These are phyloP conservation scores for Chlorophyllum brunneum DNA, from an alignment of 768 basidiomycete genomes.

Conservation along the genomic window DNA sequence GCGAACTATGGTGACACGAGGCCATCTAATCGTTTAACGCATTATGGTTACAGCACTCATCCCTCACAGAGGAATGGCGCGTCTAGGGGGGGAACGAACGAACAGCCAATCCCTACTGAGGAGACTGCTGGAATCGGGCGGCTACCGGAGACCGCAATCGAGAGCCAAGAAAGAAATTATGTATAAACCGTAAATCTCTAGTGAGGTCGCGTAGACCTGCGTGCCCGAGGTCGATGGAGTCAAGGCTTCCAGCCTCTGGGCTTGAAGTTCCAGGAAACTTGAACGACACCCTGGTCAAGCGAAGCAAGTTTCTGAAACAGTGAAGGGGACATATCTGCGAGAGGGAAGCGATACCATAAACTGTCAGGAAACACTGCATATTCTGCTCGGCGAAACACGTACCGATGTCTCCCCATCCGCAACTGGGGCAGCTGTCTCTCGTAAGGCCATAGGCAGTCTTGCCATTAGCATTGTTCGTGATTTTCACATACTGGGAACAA, in stretches of 20 bases:
- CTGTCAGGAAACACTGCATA: neutral
- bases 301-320: conserved; percentile 51
- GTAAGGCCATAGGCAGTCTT: conserved; percentile 44
- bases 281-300: conserved; percentile 46
- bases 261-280: conserved; percentile 63
- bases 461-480: conserved; percentile 57
- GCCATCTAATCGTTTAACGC: neutral
- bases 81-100: neutral
- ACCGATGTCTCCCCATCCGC: conserved; percentile 55
- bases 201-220: conserved; percentile 9
- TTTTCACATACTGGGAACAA: conserved; percentile 48
- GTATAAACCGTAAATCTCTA: neutral
- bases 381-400: conserved; percentile 17
- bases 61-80: conserved; percentile 1
- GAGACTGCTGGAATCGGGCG: neutral
- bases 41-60: conserved; percentile 5
- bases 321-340: conserved; percentile 61
- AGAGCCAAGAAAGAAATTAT: neutral
- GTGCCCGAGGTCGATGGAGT: conserved; percentile 14
- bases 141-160: neutral
- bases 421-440: conserved; percentile 58
- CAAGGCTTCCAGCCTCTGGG: conserved; percentile 38
- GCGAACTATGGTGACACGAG: neutral
- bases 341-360: neutral
- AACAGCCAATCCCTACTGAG: neutral